phyloP scores from a whole-genome alignment of 148 eudicot genomes.

The Selenicereus undatus region DNA sequence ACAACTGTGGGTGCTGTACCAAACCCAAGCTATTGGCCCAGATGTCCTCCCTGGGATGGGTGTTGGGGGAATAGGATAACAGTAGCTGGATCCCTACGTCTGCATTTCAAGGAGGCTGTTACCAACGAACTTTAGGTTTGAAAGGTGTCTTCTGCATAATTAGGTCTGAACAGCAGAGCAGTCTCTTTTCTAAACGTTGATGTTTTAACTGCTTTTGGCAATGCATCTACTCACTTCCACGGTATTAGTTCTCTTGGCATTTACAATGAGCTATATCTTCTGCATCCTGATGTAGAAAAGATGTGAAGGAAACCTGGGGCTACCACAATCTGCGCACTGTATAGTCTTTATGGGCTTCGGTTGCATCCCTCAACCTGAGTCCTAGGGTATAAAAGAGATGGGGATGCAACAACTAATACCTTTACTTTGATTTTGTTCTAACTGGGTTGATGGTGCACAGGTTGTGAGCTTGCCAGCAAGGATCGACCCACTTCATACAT shows the following conservation, averaged over 20 bases:
- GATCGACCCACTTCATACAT: slow-evolving; percentile 81
- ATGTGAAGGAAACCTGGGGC: neutral
- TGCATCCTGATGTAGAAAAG: neutral
- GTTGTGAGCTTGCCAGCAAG: slow-evolving; percentile 70
- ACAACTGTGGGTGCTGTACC: neutral
- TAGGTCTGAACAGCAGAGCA: too few species aligned
- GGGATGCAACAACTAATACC: neutral
- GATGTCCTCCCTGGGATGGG: neutral
- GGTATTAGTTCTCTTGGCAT: neutral
- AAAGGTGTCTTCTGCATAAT: neutral
- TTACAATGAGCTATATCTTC: neutral
- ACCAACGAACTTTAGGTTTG: neutral
- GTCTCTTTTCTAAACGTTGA: neutral
- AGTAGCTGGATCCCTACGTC: neutral
- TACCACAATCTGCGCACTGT: neutral
- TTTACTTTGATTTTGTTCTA: neutral
- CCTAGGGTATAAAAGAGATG: neutral
- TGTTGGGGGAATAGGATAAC: neutral
- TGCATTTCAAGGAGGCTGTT: neutral
- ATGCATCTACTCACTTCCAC: too few species aligned
- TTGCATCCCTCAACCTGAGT: neutral
- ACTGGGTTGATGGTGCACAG: slow-evolving; percentile 38
- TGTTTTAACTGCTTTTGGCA: too few species aligned
- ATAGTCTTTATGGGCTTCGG: neutral
- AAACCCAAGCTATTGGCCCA: neutral